Evolutionary conservation across 148 eudicot species (phyloP).

Genomic region (Tetragonia tetragonoides): DNA sequence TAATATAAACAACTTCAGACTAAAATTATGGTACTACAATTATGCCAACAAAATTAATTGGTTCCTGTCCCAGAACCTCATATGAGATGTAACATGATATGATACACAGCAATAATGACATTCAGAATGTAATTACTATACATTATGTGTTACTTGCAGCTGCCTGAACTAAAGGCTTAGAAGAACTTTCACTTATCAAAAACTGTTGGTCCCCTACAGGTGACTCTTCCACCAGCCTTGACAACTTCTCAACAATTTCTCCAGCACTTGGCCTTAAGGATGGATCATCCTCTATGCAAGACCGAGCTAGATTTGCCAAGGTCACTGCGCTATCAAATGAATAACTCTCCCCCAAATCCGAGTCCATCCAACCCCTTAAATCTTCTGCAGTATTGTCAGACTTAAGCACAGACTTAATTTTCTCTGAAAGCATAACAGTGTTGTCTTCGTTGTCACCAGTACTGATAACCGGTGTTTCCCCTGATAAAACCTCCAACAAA

Average conservation of each 20-base stretch:
- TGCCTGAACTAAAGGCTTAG: slow-evolving; percentile 38
- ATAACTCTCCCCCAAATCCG: slow-evolving; percentile 63
- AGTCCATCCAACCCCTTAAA: slow-evolving; percentile 71
- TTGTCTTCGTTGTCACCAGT: slow-evolving; percentile 28
- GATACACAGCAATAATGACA: background rate
- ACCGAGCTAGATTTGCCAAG: slow-evolving; percentile 63
- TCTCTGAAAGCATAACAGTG: slow-evolving; percentile 29
- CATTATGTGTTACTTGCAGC: slow-evolving; percentile 6
- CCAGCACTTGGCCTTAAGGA: slow-evolving; percentile 62
- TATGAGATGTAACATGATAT: background rate
- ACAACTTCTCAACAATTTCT: slow-evolving; percentile 70
- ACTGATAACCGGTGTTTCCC: slow-evolving; percentile 46
- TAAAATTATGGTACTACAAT: slow-evolving; percentile 13
- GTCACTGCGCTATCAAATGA: slow-evolving; percentile 57
- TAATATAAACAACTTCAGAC: background rate
- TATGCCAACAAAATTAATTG: slow-evolving; percentile 5
- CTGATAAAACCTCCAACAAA: slow-evolving; percentile 69
- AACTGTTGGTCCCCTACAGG: slow-evolving; percentile 35
- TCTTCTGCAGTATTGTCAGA: slow-evolving; percentile 47
- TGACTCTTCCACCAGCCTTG: slow-evolving; percentile 58
- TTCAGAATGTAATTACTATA: background rate
- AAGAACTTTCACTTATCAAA: slow-evolving; percentile 32
- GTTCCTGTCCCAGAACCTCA: background rate
- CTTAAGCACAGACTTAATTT: slow-evolving; percentile 43
- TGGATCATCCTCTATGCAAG: slow-evolving; percentile 68